phyloP scores from a whole-genome alignment of 2,329 filamentous ascomycete genomes.

The Neoarthrinium moseri region DNA sequence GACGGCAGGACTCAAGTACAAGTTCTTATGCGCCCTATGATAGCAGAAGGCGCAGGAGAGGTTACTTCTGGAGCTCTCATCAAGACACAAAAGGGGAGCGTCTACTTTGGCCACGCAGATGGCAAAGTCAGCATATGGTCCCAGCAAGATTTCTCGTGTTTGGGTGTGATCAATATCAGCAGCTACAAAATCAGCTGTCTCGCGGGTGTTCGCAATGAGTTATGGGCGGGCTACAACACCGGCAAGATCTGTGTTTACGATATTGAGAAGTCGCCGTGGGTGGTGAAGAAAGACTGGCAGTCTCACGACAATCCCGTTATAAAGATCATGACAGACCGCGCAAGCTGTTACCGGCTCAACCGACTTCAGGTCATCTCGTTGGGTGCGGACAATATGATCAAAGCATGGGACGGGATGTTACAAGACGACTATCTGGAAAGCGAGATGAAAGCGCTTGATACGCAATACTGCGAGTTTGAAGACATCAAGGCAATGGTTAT shows the following conservation, averaged over 20 bases:
- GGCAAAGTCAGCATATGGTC: slow-evolving; percentile 96
- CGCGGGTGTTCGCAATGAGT: slow-evolving; percentile 72
- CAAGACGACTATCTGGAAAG: slow-evolving; percentile 93
- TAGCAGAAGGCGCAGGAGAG: slow-evolving; percentile 74
- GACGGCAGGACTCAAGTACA: slow-evolving; percentile 72
- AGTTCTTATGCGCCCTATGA: slow-evolving; percentile 68
- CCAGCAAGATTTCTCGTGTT: slow-evolving; percentile 69
- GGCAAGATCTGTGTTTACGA: slow-evolving; percentile 95
- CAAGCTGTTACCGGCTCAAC: slow-evolving; percentile 82
- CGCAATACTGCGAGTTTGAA: slow-evolving; percentile 81
- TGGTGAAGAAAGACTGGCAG: slow-evolving; percentile 90
- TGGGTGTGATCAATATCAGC: slow-evolving; percentile 82
- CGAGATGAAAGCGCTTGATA: slow-evolving; percentile 81
- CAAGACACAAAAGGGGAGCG: slow-evolving; percentile 70
- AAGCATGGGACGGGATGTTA: slow-evolving; percentile 88
- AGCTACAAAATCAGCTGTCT: slow-evolving; percentile 93
- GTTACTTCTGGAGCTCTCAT: slow-evolving; percentile 81
- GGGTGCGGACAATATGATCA: slow-evolving; percentile 81
- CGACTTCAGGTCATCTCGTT: slow-evolving; percentile 82
- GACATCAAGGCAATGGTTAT: slow-evolving; percentile 78
- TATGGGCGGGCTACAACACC: slow-evolving; percentile 95
- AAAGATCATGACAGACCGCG: slow-evolving; percentile 73
- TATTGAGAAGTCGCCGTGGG: slow-evolving; percentile 78
- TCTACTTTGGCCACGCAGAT: slow-evolving; percentile 90
- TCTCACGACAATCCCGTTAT: slow-evolving; percentile 83